Evolutionary conservation across 177 flowering plant genomes (phyloP).

Genomic region (Vitis hybrid): DNA sequence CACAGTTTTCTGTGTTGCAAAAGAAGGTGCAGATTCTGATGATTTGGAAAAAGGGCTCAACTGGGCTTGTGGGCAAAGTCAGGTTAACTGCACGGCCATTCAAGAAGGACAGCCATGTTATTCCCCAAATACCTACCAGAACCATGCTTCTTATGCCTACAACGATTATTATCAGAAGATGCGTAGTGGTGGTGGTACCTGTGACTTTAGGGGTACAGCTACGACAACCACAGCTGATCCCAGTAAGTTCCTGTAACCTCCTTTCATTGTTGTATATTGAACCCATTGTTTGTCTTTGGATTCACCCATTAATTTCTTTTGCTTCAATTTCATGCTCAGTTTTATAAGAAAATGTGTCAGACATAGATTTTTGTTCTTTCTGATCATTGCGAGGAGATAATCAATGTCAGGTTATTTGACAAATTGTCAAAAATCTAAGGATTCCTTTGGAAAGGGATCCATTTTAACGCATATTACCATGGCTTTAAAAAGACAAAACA

Average conservation of each 20-base stretch:
- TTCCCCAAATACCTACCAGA: slow-evolving; percentile 44
- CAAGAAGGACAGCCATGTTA: slow-evolving; percentile 71
- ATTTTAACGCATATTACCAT: no score
- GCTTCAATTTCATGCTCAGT: no score
- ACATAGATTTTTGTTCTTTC: no score
- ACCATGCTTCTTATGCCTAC: slow-evolving; percentile 84
- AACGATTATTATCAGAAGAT: slow-evolving; percentile 73
- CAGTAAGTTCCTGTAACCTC: slow-evolving; percentile 44
- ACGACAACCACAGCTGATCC: slow-evolving; percentile 51
- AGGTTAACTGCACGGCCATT: slow-evolving; percentile 67
- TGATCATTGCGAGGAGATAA: no score
- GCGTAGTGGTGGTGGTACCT: slow-evolving; percentile 60
- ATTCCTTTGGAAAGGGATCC: no score
- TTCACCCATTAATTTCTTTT: no score
- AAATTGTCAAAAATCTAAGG: no score
- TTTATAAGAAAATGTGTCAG: no score
- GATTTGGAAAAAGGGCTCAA: slow-evolving; percentile 57
- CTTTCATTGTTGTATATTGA: neutral
- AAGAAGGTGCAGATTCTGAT: slow-evolving; percentile 45
- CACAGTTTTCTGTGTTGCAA: slow-evolving; percentile 65
- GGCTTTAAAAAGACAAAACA: no score
- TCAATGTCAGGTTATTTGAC: no score
- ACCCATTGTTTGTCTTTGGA: no score
- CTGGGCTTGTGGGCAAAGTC: slow-evolving; percentile 90
- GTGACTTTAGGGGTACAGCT: slow-evolving; percentile 76